Evolutionary conservation across 192 early-diverging fungal genomes (phyloP), one percentile per base, ranked within the genome.

Genomic region (Rhizophagus clarus): DNA sequence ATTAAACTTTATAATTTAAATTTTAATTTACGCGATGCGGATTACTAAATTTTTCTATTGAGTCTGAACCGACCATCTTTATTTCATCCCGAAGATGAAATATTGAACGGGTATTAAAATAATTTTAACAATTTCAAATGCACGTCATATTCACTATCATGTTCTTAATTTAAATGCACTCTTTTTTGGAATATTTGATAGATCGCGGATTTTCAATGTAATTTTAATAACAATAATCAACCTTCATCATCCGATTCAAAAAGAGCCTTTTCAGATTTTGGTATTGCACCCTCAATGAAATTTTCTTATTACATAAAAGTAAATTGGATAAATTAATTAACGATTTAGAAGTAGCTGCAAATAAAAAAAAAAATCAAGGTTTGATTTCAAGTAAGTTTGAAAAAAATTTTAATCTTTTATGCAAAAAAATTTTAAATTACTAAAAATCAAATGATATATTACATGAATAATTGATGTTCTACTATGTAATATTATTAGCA

Each of bases 11-110:
- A 49, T 60, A 47, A 29, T 22, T 61, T 67, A 56, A 28, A 22
- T 31, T 66, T 42, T 1, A 17, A 34, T 80, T 4, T 63, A 10
- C 2, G 32, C 7, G n/a, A 15, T 22, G n/a, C 10, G 12, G 1
- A 37, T 70, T 64, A 45, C 12, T 40, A 32, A 24, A n/a, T 22
- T 24, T 64, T 69, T 15, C 4, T 70, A 51, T 49, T 82, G n/a
- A 83, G 82, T 69, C 80, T n/a, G 85, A 84, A 31, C 80, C 83
- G 8, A 84, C 83, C 32, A 84, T 86, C 0, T 94, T 93, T 80
- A 83, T 93, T 93, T 81, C 97, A 97, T 81, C 89, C 93, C 1
- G 97, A 99, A 76, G 97, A 99, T 81, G 97, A 97, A 80, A 90
- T 97, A 85, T 97, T 64, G 93, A 94, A 70, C 88, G 91, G 32